phyloP scores from a whole-genome alignment of 345 rosid genomes.

The Eucalyptus cladocalyx region DNA sequence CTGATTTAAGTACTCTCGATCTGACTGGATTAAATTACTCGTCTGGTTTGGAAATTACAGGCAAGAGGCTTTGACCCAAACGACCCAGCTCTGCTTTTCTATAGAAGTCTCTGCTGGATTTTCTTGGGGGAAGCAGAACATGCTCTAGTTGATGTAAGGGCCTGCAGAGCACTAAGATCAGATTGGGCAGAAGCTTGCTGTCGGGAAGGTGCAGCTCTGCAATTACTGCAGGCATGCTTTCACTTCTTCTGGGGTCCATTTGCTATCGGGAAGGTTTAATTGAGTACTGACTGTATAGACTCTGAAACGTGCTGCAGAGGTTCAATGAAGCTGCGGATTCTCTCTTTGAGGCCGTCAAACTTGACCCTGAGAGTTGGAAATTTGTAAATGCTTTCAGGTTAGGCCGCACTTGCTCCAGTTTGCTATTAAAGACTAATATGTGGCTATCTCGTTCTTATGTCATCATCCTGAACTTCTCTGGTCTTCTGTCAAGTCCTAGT shows the following conservation, averaged over 20 bases:
- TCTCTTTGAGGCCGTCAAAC: slow-evolving; percentile 70
- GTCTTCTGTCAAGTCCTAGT: not conserved
- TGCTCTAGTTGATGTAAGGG: slow-evolving; percentile 75
- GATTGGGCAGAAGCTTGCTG: slow-evolving; percentile 89
- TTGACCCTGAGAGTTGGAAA: slow-evolving; percentile 67
- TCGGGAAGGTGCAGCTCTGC: slow-evolving; percentile 91
- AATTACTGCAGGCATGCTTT: slow-evolving; percentile 19
- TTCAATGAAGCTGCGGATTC: slow-evolving; percentile 85
- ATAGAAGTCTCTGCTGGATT: slow-evolving; percentile 90
- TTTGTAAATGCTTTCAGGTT: not conserved
- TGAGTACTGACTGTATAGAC: not conserved
- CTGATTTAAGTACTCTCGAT: not conserved
- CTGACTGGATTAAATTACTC: not conserved
- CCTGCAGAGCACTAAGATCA: slow-evolving; percentile 57
- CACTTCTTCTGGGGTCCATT: not conserved
- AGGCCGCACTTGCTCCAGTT: not conserved
- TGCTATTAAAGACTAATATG: not conserved
- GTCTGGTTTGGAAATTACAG: slow-evolving; percentile 11
- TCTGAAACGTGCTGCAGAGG: slow-evolving; percentile 28
- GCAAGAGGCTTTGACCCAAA: slow-evolving; percentile 81
- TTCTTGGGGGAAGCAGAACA: slow-evolving; percentile 60
- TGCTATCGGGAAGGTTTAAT: not conserved
- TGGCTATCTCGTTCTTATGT: not conserved
- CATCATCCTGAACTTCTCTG: not conserved
- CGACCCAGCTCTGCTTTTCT: slow-evolving; percentile 55